Conservation (phyloP, 1,284 basidiomycete genomes). For the Ceratobasidium sp. region DNA sequence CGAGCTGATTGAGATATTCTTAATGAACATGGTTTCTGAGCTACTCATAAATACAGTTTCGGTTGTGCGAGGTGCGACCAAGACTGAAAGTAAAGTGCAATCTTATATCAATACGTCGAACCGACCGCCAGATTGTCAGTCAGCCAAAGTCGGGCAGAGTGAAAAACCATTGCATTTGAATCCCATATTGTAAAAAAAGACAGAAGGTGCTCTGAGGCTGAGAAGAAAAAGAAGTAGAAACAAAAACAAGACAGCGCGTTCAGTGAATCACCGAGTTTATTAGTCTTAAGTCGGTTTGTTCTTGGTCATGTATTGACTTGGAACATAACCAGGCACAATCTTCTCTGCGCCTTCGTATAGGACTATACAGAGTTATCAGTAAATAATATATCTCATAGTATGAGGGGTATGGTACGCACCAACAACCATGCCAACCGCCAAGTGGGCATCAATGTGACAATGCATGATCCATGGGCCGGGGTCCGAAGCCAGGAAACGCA, state of each 20-base stretch:
- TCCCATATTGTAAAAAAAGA: neutral
- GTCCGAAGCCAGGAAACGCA: conserved; percentile 18
- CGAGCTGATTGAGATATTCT: too few relatives aligned
- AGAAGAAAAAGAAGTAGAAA: neutral
- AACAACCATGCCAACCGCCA: conserved; percentile 14
- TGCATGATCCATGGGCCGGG: conserved; percentile 26
- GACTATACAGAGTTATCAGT: neutral
- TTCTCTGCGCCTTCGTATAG: conserved; percentile 10
- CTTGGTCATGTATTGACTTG: neutral
- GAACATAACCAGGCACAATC: conserved; percentile 15
- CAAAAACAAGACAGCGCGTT: neutral
- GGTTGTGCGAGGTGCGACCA: too few relatives aligned
- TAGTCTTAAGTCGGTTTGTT: conserved; percentile 15
- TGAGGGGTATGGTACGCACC: neutral
- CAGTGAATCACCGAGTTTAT: neutral
- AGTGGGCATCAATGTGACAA: conserved; percentile 27
- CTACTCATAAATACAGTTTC: too few relatives aligned
- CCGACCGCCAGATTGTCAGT: too few relatives aligned
- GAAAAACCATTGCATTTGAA: neutral
- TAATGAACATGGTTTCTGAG: too few relatives aligned
- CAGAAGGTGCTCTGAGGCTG: neutral
- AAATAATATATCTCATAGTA: neutral
- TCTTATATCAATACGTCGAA: too few relatives aligned
- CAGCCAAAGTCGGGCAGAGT: neutral
- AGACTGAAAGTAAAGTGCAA: too few relatives aligned